Evolutionary conservation across 345 rosid species (phyloP).

Genomic region (Pistacia atlantica): DNA sequence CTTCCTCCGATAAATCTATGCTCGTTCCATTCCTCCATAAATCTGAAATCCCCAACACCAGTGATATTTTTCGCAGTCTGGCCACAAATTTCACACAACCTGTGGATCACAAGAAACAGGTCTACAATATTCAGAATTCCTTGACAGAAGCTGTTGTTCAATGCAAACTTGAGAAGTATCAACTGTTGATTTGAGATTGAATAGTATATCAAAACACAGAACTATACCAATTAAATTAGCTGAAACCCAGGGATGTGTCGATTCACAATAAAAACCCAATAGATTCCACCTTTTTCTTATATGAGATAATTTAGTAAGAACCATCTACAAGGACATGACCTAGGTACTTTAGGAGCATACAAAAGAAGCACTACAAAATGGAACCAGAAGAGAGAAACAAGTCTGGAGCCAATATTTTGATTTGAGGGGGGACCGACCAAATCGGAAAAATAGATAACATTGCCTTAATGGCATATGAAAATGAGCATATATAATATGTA

Average conservation of each 20-base stretch:
- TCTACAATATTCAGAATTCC: not conserved
- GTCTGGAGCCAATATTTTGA: no score
- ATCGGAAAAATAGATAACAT: no score
- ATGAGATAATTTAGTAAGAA: not conserved
- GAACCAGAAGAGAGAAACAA: no score
- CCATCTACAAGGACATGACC: not conserved
- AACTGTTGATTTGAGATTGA: conserved; percentile 1
- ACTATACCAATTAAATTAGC: not conserved
- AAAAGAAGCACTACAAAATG: not conserved
- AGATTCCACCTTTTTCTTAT: not conserved
- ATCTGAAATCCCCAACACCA: conserved; percentile 46
- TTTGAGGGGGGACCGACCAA: no score
- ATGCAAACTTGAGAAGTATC: not conserved
- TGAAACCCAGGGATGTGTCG: not conserved
- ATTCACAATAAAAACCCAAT: not conserved
- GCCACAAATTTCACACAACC: conserved; percentile 76
- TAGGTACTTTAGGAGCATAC: not conserved
- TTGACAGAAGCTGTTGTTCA: not conserved
- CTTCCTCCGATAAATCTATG: conserved; percentile 26
- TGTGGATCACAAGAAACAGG: conserved; percentile 35
- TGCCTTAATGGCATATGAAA: no score
- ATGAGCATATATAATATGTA: no score
- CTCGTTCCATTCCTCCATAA: conserved; percentile 55
- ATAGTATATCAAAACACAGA: not conserved
- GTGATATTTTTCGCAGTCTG: conserved; percentile 51